Conservation (phyloP, 2,329 filamentous ascomycete genomes). For the Colletotrichum limetticola region DNA sequence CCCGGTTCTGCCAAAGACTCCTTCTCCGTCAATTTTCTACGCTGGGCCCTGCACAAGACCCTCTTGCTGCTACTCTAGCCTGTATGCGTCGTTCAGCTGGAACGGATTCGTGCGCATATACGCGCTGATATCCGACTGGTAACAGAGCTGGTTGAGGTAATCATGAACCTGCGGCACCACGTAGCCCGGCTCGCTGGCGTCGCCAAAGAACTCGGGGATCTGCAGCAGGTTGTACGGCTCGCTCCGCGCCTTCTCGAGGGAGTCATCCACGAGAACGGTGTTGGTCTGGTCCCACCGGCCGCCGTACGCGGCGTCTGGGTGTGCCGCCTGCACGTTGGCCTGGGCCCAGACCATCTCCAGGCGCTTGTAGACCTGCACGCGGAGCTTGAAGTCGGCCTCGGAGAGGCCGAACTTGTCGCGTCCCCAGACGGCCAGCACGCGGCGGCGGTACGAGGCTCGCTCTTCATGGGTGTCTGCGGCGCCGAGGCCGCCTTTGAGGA, state of each 20-base stretch:
- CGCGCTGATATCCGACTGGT: constrained; percentile 69
- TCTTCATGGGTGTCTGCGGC: background rate
- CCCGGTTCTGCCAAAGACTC: background rate
- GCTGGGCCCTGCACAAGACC: background rate
- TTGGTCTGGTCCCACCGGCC: constrained; percentile 81
- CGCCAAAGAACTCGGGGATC: constrained; percentile 79
- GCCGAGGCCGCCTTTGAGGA: constrained; percentile 49
- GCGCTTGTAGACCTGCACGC: constrained; percentile 91
- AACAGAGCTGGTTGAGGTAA: constrained; percentile 66
- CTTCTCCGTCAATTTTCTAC: background rate
- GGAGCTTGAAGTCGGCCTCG: constrained; percentile 69
- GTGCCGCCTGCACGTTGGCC: constrained; percentile 51
- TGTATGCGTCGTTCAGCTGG: constrained; percentile 43
- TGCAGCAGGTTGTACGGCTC: constrained; percentile 87
- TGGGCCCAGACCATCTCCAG: constrained; percentile 78
- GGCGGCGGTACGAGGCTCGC: constrained; percentile 55
- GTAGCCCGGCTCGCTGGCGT: constrained; percentile 49
- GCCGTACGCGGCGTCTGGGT: constrained; percentile 53
- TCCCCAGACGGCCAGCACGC: constrained; percentile 79
- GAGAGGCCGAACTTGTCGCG: constrained; percentile 80
- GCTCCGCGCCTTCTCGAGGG: constrained; percentile 78
- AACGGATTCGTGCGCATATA: constrained; percentile 67
- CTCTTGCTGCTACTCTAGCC: constrained; percentile 5
- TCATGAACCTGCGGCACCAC: constrained; percentile 70
- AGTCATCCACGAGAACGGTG: constrained; percentile 92